Evolutionary conservation across 2,329 filamentous ascomycete species (phyloP).

Genomic region (Sporothrix globosa): DNA sequence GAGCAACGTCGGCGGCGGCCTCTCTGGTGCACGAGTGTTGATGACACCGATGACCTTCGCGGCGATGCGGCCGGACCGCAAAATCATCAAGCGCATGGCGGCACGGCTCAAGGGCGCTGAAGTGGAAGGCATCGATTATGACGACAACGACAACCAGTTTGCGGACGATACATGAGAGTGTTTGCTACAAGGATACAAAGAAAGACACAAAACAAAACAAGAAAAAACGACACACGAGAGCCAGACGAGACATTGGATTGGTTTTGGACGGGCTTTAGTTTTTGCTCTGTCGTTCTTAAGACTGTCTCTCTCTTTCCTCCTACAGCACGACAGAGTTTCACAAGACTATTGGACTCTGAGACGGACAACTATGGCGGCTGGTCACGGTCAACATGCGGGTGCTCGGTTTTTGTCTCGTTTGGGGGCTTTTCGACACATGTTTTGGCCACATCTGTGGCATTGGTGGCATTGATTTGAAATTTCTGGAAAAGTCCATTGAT

Average conservation of each 20-base stretch:
- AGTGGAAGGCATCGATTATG: slow-evolving; percentile 22
- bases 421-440: not conserved
- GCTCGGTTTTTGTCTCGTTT: not conserved
- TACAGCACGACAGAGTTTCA: slow-evolving; percentile 22
- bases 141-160: slow-evolving; percentile 1
- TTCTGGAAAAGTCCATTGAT: too few relatives aligned
- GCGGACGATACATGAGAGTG: slow-evolving; percentile 26
- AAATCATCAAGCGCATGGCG: slow-evolving; percentile 37
- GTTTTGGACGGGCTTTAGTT: not conserved
- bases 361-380: not conserved
- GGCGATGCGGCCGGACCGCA: slow-evolving; percentile 45
- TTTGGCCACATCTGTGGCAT: slow-evolving; percentile 4
- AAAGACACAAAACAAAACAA: not conserved
- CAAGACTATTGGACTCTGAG: not conserved
- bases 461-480: not conserved
- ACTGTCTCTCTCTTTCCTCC: not conserved
- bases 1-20: slow-evolving; percentile 9
- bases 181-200: not conserved
- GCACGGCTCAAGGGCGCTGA: slow-evolving; percentile 29
- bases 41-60: slow-evolving; percentile 47
- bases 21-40: slow-evolving; percentile 39
- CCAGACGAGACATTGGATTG: slow-evolving; percentile 9
- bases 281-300: not conserved
- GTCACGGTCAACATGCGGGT: too few relatives aligned
- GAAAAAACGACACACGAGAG: not conserved